Base-by-base conservation (phyloP, 129 eudicot genomes). In the Artemisia tridentata region DNA sequence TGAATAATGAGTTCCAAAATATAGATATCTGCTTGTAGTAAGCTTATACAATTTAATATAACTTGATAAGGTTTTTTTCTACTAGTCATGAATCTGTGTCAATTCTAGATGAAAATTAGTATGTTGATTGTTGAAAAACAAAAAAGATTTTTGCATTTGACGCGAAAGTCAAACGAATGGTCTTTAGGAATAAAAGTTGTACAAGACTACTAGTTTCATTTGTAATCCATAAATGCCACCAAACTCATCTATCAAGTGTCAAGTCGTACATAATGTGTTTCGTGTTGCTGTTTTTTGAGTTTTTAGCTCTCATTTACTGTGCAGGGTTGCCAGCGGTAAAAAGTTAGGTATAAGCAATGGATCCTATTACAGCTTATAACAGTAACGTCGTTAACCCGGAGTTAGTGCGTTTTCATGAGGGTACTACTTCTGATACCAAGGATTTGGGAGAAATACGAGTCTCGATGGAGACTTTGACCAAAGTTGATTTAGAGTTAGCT, bases 401-500 rank as follows among this genome's bases (percentile, higher is more conserved):
- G 68, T 23, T 69, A 14, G 73, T 71, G 21, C 71, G 59, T 20
- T 34, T 77, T 21, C 81, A 27, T 4, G 85, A 85, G 74, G 82
- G 82, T 59, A 65, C 76, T 25, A 46, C 84, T 11, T 55, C 73
- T 34, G 81, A 81, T 65, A 46, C 85, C 57, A 77, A 82, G 73
- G 88, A 81, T 19, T 79, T 82, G 76, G 80, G 73, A 76, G 96
- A 85, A 62, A 69, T 83, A 13, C 74, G 74, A 65, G 74, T 71
- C 72, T 72, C 84, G 18, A 78, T 84, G 87, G 85, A 90, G 72
- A 78, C 65, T 72, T 76, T 85, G 66, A 84, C 84, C 11, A 77
- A 75, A 67, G 84, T 88, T 51, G 97, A 88, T 61, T 73, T 81
- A 47, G 88, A 84, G 54, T 75, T 90, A 20, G 87, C 88, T 43